Conservation (phyloP, 2,329 filamentous ascomycete species). For the Lecanicillium sp. region DNA sequence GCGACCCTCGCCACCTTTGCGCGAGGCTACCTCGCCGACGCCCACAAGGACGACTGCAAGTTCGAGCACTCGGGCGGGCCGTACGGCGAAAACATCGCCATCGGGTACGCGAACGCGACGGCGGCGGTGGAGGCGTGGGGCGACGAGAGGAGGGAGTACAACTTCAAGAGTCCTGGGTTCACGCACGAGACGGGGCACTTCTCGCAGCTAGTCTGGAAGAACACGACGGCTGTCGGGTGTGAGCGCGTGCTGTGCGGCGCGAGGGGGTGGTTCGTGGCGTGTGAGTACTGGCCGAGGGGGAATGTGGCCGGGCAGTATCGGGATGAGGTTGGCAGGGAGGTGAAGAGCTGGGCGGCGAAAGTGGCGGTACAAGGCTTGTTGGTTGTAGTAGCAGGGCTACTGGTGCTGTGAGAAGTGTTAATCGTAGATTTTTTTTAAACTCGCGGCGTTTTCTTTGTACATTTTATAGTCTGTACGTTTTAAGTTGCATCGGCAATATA, state of each 20-base stretch:
- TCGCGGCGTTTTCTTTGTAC: too few relatives aligned
- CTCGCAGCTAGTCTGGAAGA: constrained; percentile 67
- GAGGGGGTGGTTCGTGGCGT: constrained; percentile 60
- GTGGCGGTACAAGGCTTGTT: background rate
- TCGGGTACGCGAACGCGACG: constrained; percentile 56
- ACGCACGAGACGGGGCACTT: constrained; percentile 61
- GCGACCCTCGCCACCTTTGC: constrained; percentile 53
- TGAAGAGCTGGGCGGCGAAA: background rate
- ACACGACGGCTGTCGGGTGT: constrained; percentile 55
- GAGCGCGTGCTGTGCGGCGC: constrained; percentile 36
- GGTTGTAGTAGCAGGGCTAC: background rate
- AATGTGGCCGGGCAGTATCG: constrained; percentile 52
- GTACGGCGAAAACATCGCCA: constrained; percentile 69
- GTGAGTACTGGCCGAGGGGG: constrained; percentile 63
- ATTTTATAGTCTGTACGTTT: too few relatives aligned
- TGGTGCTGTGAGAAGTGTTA: background rate
- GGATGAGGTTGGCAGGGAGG: constrained; percentile 27
- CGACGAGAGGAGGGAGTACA: constrained; percentile 44
- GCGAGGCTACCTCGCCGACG: constrained; percentile 38
- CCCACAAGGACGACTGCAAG: constrained; percentile 30
- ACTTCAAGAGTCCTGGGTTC: constrained; percentile 54
- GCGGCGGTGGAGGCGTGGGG: constrained; percentile 62
- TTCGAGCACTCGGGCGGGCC: constrained; percentile 56
- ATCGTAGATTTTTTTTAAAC: background rate
- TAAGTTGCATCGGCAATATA: too few relatives aligned